These are phyloP conservation scores for Breviolum minutum DNA, from an alignment of 73 alveolate genomes.

Conservation along the genomic window DNA sequence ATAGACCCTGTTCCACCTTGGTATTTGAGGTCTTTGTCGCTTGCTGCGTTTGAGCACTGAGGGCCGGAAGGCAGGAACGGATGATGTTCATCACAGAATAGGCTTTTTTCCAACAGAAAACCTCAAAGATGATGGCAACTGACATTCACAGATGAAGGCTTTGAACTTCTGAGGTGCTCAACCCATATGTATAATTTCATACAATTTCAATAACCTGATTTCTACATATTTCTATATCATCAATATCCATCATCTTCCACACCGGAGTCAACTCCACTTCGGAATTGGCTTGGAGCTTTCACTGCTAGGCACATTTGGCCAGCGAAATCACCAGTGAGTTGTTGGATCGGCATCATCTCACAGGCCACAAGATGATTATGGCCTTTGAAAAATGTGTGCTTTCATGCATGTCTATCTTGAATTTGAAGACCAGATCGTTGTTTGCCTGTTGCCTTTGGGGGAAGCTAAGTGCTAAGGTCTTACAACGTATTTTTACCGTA, in stretches of 20 bases:
- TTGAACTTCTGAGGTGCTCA: too few relatives aligned
- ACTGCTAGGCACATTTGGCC: constrained; percentile 40
- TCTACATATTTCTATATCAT: background rate
- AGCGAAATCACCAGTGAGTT: constrained; percentile 67
- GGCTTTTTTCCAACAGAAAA: background rate
- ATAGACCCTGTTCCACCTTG: background rate
- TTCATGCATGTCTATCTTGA: too few relatives aligned
- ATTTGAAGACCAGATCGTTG: too few relatives aligned
- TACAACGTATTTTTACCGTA: too few relatives aligned
- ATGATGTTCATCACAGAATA: background rate
- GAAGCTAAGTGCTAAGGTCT: too few relatives aligned
- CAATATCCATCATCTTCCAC: background rate
- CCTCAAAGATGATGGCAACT: background rate
- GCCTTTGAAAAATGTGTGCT: too few relatives aligned
- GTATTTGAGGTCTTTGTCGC: constrained; percentile 57
- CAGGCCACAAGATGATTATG: background rate
- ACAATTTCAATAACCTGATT: too few relatives aligned
- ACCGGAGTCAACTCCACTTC: too few relatives aligned
- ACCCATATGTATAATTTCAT: too few relatives aligned
- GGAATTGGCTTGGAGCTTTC: background rate
- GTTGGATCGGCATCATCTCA: constrained; percentile 65
- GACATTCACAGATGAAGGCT: background rate
- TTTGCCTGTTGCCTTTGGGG: too few relatives aligned
- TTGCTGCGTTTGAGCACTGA: constrained; percentile 63
- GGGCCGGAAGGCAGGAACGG: constrained; percentile 60